Base-by-base conservation (phyloP, 2,329 filamentous ascomycete species). In the Clathrospora elynae region DNA sequence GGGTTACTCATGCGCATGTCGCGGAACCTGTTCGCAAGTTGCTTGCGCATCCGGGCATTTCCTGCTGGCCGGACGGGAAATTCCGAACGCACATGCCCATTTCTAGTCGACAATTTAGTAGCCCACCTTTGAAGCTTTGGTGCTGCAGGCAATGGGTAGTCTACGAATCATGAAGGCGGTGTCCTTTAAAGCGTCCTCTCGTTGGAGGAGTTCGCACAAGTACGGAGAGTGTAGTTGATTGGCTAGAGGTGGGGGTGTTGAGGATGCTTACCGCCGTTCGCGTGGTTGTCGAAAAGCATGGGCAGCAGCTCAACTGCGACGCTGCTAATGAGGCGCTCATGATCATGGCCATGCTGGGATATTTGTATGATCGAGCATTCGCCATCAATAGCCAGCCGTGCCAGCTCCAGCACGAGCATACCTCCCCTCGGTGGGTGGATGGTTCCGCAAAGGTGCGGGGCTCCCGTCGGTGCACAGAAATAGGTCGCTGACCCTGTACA, bases 1-100 rank as follows among this genome's bases (percentile, higher is more conserved):
- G 6, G 26, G 52, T 55, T 60, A 51, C 59, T 57, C 56, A 55
- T 53, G 58, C 54, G 53, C 40, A 54, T 42, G 60, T 55, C 57
- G 56, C 42, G 57, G 57, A 60, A 60, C 55, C 35, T 42, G 52
- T 47, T 60, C 35, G 32, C n/a, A n/a, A n/a, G n/a, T n/a, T n/a
- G n/a, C 46, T 44, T 39, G 49, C 39, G 39, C 37, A 39, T 32
- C 38, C 57, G 60, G 59, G 37, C 55, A 56, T 46, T n/a, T 54
- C 42, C 44, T 67, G 55, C 56, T 52, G 43, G 47, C 49, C 55
- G 55, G 59, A 49, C 37, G 50, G 46, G 46, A 56, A 53, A 34
- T 38, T 47, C 47, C 49, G 49, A 51, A n/a, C n/a, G n/a, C 35
- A 45, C 51, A 42, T 43, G 44, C 35, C 35, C 31, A 50, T 46